These are phyloP conservation scores for Zalerion maritima DNA, from an alignment of 495 filamentous ascomycete species.

Conservation along the genomic window DNA sequence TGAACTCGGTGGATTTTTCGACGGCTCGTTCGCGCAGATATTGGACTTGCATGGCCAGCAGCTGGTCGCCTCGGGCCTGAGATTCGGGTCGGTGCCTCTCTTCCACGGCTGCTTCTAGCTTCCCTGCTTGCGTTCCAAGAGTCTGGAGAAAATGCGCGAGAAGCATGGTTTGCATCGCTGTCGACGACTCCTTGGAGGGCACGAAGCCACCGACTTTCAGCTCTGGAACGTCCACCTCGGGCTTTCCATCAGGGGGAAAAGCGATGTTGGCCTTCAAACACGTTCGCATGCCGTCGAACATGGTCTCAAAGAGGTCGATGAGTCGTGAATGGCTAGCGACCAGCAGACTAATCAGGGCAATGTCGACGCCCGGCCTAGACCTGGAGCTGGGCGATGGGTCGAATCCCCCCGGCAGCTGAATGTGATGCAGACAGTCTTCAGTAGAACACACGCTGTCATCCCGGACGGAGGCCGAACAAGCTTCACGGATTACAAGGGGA, in stretches of 20 bases:
- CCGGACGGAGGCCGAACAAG: conserved; percentile 5
- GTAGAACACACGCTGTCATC: conserved; percentile 7
- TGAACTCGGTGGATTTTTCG: too few relatives aligned
- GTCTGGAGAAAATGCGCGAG: conserved; percentile 12
- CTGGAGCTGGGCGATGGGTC: conserved; percentile 1
- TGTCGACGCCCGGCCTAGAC: conserved; percentile 10
- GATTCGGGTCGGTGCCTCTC: too few relatives aligned
- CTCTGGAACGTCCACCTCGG: conserved; percentile 12
- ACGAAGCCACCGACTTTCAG: conserved; percentile 19
- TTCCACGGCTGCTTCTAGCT: too few relatives aligned
- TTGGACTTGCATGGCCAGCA: too few relatives aligned
- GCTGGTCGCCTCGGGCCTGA: too few relatives aligned
- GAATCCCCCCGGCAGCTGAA: conserved; percentile 6
- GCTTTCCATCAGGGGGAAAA: conserved; percentile 7
- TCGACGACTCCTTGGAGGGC: conserved; percentile 12
- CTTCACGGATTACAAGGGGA: conserved; percentile 9
- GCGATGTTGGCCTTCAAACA: conserved; percentile 12
- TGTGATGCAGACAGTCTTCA: conserved; percentile 9
- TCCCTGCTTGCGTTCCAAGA: too few relatives aligned
- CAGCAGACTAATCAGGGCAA: conserved; percentile 17
- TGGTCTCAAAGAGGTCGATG: conserved; percentile 11
- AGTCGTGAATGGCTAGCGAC: conserved; percentile 19
- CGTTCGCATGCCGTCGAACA: conserved; percentile 13
- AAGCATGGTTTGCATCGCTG: conserved; percentile 19
- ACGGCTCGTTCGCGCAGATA: too few relatives aligned